Conservation (phyloP, 129 eudicot species). For the Ambrosia artemisiifolia region DNA sequence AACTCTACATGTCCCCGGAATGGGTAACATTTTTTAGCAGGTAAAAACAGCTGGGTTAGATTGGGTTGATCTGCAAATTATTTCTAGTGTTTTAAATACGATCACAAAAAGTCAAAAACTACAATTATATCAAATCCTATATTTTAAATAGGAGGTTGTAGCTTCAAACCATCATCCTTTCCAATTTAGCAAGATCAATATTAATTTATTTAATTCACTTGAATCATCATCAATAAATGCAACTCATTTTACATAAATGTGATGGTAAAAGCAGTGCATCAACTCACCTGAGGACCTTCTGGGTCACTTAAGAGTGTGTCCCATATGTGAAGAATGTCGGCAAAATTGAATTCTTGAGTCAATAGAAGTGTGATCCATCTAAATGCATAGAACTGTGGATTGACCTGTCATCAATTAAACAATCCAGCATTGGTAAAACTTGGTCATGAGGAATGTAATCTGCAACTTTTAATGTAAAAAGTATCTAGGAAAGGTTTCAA, state of each 20-base stretch:
- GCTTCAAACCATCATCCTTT: neutral
- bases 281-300: conserved; percentile 91
- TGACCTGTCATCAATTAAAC: conserved; percentile 57
- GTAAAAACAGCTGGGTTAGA: neutral
- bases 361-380: conserved; percentile 96
- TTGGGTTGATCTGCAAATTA: neutral
- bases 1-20: neutral
- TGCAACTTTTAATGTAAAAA: neutral
- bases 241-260: neutral
- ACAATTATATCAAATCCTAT: neutral
- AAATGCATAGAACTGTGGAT: conserved; percentile 98
- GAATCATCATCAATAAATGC: neutral
- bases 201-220: neutral
- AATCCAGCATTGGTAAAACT: conserved; percentile 11
- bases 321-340: conserved; percentile 85
- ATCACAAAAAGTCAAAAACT: neutral
- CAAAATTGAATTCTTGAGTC: conserved; percentile 92
- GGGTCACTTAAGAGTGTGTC: conserved; percentile 96
- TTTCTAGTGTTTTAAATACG: neutral
- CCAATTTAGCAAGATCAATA: neutral
- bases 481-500: neutral
- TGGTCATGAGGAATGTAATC: neutral
- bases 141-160: too few relatives aligned
- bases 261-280: neutral
- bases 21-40: neutral